A percentile compares a stretch with the other conserved stretches of the same genome.
Conservation (phyloP, 345 rosid genomes). For the Atalantia buxifolia region DNA sequence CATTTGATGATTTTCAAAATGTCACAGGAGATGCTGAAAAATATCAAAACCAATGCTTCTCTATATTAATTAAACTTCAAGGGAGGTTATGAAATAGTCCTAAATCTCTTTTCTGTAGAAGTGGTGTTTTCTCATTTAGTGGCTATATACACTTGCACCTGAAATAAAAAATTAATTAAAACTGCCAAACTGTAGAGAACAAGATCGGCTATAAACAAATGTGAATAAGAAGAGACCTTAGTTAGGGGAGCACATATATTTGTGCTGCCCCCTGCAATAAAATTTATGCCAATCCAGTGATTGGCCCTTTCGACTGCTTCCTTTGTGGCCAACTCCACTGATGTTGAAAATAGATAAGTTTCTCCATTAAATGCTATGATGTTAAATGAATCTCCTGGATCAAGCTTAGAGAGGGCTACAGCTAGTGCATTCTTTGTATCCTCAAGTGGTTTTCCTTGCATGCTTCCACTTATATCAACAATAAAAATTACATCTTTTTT, state of each 20-base stretch:
- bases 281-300: constrained; percentile 65
- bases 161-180: not conserved
- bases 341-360: constrained; percentile 55
- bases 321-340: constrained; percentile 62
- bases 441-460: constrained; percentile 74
- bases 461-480: constrained; percentile 90
- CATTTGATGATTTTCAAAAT: not conserved
- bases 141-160: not conserved
- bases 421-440: constrained; percentile 60
- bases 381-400: constrained; percentile 72
- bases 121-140: not conserved
- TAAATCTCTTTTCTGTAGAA: not conserved
- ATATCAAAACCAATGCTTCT: not conserved
- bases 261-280: constrained; percentile 66
- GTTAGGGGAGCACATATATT: constrained; percentile 67
- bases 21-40: not conserved
- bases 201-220: constrained; percentile 3
- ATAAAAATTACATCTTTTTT: constrained; percentile 75
- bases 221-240: constrained; percentile 42
- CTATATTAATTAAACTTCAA: not conserved
- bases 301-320: constrained; percentile 58
- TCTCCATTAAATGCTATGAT: constrained; percentile 76
- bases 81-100: not conserved
- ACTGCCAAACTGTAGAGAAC: not conserved
- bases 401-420: constrained; percentile 52